Evolutionary conservation across 768 basidiomycete genomes (phyloP).

Genomic region (Naematelia encephala): DNA sequence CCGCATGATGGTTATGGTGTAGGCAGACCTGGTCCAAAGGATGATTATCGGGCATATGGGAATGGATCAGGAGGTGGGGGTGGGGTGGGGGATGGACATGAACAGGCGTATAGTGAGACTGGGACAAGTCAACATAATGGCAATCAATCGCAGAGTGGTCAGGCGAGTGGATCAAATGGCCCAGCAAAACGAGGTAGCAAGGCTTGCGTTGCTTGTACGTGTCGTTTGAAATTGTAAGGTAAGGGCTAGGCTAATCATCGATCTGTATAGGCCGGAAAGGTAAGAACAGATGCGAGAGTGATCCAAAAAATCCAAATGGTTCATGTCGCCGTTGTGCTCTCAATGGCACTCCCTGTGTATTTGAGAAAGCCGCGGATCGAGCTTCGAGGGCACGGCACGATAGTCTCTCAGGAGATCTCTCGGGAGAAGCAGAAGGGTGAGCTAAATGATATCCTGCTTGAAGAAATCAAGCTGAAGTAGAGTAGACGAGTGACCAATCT

Average conservation of each 20-base stretch:
- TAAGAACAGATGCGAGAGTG: slow-evolving; percentile 48
- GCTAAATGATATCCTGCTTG: neutral
- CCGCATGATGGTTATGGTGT: neutral
- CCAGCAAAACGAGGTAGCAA: slow-evolving; percentile 34
- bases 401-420: slow-evolving; percentile 11
- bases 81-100: neutral
- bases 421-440: slow-evolving; percentile 32
- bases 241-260: neutral
- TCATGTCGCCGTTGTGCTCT: slow-evolving; percentile 37
- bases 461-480: neutral
- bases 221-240: neutral
- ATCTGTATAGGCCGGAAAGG: slow-evolving; percentile 38
- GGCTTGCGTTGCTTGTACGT: slow-evolving; percentile 41
- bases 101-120: neutral
- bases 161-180: slow-evolving; percentile 6
- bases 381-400: slow-evolving; percentile 9
- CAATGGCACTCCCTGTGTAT: slow-evolving; percentile 40
- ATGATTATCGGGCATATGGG: neutral
- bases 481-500: slow-evolving; percentile 33
- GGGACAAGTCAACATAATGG: neutral
- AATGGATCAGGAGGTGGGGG: neutral
- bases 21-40: neutral
- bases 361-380: slow-evolving; percentile 41
- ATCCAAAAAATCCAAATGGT: slow-evolving; percentile 22
- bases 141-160: slow-evolving; percentile 8